Evolutionary conservation across 208 protist genomes (phyloP), one percentile per base, ranked within the genome.

Genomic region (Leishmania aethiopica): DNA sequence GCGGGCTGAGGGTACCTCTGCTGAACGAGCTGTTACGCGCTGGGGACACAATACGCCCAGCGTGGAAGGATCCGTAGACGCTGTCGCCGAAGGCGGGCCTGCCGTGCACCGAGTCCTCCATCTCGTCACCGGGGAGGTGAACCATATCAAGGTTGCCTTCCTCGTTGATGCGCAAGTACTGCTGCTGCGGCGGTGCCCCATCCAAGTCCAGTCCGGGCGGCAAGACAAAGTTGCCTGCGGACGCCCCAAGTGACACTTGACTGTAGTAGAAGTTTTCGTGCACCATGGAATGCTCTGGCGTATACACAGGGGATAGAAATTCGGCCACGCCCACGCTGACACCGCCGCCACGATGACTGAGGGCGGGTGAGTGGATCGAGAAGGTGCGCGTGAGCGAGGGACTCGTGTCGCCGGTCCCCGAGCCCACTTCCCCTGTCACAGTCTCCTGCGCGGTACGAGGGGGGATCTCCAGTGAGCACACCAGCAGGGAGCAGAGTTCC

Each of bases 91-190:
- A 81, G 37, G 73, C 71, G 13, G 84, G 87, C 25, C 81, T 81
- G 40, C 55, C 51, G 42, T 90, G 84, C 45, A 77, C 77, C 25
- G 90, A 84, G 57, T 89, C 87, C 60, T 92, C 91, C 62, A 86
- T 45, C 77, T 96, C 94, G 11, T 97, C 90, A 37, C 94, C 94
- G 3, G 83, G 84, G 5, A 92, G 80, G 66, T 84, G 80, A 62
- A 91, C 92, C 76, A 95, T 87, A 70, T 97, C 94, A n/a, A 97
- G 86, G 80, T 89, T 94, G 53, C 94, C 94, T 51, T 92, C 87
- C 28, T 93, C 89, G 80, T 95, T 97, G 85, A 97, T 94, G 66
- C 94, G 91, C 53, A 97, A 80, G 77, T 91, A 95, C 85, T 97
- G 94, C 78, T 94, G 90, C 55, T 83, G 77, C 35, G 90, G 84